These are phyloP conservation scores for Parathielavia hyrcaniae DNA, from an alignment of 495 filamentous ascomycete genomes.

Conservation along the genomic window DNA sequence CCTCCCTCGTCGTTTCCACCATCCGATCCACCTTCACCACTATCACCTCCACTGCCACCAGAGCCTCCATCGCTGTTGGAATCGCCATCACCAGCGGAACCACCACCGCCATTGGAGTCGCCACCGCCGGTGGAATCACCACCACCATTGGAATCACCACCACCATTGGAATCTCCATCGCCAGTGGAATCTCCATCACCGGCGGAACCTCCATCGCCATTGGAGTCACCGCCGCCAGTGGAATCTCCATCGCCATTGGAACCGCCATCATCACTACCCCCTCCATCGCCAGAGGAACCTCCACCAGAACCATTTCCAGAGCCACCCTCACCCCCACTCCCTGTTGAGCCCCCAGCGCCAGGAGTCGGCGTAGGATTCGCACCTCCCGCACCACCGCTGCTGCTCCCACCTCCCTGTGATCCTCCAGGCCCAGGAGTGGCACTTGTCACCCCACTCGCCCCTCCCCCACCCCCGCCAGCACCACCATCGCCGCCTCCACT, in stretches of 20 bases:
- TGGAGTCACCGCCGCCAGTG: neutral
- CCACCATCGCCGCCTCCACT: neutral
- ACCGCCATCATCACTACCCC: no score
- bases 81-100: neutral
- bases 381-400: neutral
- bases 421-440: neutral
- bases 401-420: neutral
- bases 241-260: no score
- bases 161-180: neutral
- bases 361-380: neutral
- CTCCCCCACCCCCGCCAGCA: neutral
- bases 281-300: no score
- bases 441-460: neutral
- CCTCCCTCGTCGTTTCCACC: neutral
- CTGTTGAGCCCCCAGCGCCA: conserved; percentile 2
- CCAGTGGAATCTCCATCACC: neutral
- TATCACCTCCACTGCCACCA: neutral
- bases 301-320: neutral
- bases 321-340: neutral
- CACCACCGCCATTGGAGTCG: neutral
- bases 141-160: no score
- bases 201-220: neutral
- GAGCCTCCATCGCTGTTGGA: neutral
- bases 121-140: no score
- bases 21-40: neutral